Evolutionary conservation across 1,284 basidiomycete genomes (phyloP), one percentile per base, ranked within the genome.

Genomic region (Moesziomyces parantarcticus): DNA sequence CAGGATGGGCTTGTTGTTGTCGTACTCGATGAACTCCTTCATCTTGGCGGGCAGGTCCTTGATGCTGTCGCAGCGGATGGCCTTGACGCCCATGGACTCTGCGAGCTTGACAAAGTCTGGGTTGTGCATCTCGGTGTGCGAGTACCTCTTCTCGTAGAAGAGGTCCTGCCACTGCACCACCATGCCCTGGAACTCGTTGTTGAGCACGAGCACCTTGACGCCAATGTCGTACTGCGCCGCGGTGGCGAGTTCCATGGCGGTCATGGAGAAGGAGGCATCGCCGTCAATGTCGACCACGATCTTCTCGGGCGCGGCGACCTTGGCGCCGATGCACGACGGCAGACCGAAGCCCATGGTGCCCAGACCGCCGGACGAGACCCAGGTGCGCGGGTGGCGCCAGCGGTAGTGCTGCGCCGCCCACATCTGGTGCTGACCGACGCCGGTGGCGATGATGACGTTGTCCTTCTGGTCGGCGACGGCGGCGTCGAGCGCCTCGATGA

Each of bases 401-500:
- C 94, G 88, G 86, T 90, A 98, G 85, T 92, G 88, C 85, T 99
- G 97, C 48, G 93, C 93, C 1, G 96, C 95, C 94, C 94, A 99
- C 96, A 99, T 99, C 86, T 99, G 96, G 86, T 99, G 96, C 85
- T 98, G 96, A 5, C 97, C 97, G 23, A 99, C 97, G 80, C 96
- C 96, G 3, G 97, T 98, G 3, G 93, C 86, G 70, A 99, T 86
- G 79, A 99, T 87, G 29, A 97, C 88, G 44, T 97, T 89, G 56
- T 94, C 91, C 87, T 99, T 97, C 81, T 87, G 88, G 64, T 89
- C 87, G 2, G 88, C 89, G 11, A 81, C 77, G 0, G 67, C 91
- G 58, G 84, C 39, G 81, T 99, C 91, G 20, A 99, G 88, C 85
- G 94, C 95, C 86, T 94, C 91, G 53, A 99, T 90, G 52, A 97